A percentile compares a stretch with the other conserved stretches of the same genome.
These are phyloP conservation scores for Cercophora newfieldiana DNA, from an alignment of 495 filamentous ascomycete genomes.

Conservation along the genomic window DNA sequence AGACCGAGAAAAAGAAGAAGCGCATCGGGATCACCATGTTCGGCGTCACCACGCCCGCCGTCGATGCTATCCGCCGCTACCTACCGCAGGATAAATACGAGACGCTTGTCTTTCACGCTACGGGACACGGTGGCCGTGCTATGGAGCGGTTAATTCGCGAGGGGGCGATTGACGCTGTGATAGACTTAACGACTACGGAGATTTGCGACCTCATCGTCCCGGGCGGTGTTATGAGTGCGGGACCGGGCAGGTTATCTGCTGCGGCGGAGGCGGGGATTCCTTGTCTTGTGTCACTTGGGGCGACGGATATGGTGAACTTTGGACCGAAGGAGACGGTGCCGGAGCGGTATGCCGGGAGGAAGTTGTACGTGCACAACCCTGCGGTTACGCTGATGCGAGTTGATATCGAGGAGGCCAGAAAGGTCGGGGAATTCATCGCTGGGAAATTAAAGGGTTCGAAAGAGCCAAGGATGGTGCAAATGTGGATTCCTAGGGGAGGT, in stretches of 20 bases:
- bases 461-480: slow-evolving; percentile 43
- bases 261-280: slow-evolving; percentile 57
- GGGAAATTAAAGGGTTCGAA: slow-evolving; percentile 47
- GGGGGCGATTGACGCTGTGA: slow-evolving; percentile 56
- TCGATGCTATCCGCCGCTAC: slow-evolving; percentile 46
- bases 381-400: slow-evolving; percentile 66
- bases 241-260: slow-evolving; percentile 51
- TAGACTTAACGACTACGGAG: slow-evolving; percentile 71
- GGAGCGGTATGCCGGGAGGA: slow-evolving; percentile 40
- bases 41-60: slow-evolving; percentile 68
- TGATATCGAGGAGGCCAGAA: slow-evolving; percentile 50
- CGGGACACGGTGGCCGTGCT: slow-evolving; percentile 63
- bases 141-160: slow-evolving; percentile 64
- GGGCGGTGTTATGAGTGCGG: slow-evolving; percentile 63
- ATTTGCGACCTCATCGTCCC: slow-evolving; percentile 60
- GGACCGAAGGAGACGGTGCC: slow-evolving; percentile 58
- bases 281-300: slow-evolving; percentile 62
- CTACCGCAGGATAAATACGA: slow-evolving; percentile 47
- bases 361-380: slow-evolving; percentile 64
- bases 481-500: slow-evolving; percentile 59
- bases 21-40: slow-evolving; percentile 70
- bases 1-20: slow-evolving; percentile 32
- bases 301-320: slow-evolving; percentile 71
- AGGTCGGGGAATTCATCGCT: slow-evolving; percentile 55
- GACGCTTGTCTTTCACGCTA: slow-evolving; percentile 68